Base-by-base conservation (phyloP, 1,284 basidiomycete species). In the Ceratobasidium sp. region DNA sequence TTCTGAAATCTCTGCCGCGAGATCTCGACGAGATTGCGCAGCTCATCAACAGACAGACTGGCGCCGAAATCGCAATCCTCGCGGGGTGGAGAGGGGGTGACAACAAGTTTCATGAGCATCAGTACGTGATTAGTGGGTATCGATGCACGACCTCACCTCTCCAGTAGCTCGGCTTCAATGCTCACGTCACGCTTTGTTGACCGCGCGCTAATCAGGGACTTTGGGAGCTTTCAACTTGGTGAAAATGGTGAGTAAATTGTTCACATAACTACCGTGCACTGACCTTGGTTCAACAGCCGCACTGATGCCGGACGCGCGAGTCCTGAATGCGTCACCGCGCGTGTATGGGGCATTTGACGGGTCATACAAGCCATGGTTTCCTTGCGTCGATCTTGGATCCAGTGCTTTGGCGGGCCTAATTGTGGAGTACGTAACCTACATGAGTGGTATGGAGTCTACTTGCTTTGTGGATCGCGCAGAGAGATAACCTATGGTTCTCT, bases 341-440 rank as follows among this genome's bases (percentile, higher is more conserved):
- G 42, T 67, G 7, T 67, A 67, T 26, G 64, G 44, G 4, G 5
- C n/a, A 5, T 49, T 49, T 13, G 64, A 67, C n/a, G 64, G 64
- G 3, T 67, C 64, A 3, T 67, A 44, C 23, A 46, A 7, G 44
- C 64, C 64, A 12, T 67, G 64, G 40, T 49, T 67, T 9, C 64
- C 64, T 2, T 5, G 7, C 23, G 28, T 67, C 18, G 23, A 7
- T 2, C 39, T 4, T 9, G 42, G 44, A 13, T 46, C 18, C 13
- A 10, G 3, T 3, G 13, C 10, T 15, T 13, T 15, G 23, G 13
- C 7, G 15, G 40, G 6, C 3, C 44, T 67, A 3, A 4, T 67
- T 20, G 3, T 9, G n/a, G 64, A 67, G n/a, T 67, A 49, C 49
- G 23, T 67, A 3, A 51, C 0, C 13, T 67, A 49, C 46, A 13